Evolutionary conservation across 2,329 filamentous ascomycete species (phyloP), one percentile per base, ranked within the genome.

Genomic region (Colletotrichum sublineola): DNA sequence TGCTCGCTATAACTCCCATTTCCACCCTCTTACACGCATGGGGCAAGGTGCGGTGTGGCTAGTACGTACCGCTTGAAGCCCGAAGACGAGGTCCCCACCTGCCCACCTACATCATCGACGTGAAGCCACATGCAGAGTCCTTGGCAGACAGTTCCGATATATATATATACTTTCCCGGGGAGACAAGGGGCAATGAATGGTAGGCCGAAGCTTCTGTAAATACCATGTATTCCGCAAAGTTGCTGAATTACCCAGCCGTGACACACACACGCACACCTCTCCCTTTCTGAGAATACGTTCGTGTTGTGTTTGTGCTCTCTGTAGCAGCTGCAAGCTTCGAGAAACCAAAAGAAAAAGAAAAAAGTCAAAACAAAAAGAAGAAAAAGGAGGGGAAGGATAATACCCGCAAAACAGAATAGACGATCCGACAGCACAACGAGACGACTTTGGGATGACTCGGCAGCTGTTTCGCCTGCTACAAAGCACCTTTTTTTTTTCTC

Each of bases 361-460:
- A 48, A 31, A 3, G 31, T 46, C 8, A n/a, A 18, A 66, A 8
- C 15, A 31, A 44, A 5, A n/a, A 29, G 48, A 57, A 6, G 40
- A 18, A 6, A 6, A 11, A 18, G 3, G 15, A 4, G 40, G 3
- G 40, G 40, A 4, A 14, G 14, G 7, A 20, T 20, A 31, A 56
- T 24, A 57, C 42, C 55, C 62, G 67, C 44, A 60, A 70, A 60
- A 55, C 55, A 67, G 62, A 53, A 46, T 20, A 60, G 42, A 31
- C 18, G 53, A 29, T 29, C 15, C 52, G 44, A 50, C 29, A 38
- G 46, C 61, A 60, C 61, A 60, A 67, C 53, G 50, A 50, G 56
- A 62, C 44, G 42, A 67, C 33, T 36, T 50, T 62, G 20, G 24
- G 14, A 24, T 24, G 2, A 36, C 56, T 38, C 15, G 52, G 38